These are phyloP conservation scores for Penicillium pancosmium DNA, from an alignment of 495 filamentous ascomycete species.

Conservation along the genomic window DNA sequence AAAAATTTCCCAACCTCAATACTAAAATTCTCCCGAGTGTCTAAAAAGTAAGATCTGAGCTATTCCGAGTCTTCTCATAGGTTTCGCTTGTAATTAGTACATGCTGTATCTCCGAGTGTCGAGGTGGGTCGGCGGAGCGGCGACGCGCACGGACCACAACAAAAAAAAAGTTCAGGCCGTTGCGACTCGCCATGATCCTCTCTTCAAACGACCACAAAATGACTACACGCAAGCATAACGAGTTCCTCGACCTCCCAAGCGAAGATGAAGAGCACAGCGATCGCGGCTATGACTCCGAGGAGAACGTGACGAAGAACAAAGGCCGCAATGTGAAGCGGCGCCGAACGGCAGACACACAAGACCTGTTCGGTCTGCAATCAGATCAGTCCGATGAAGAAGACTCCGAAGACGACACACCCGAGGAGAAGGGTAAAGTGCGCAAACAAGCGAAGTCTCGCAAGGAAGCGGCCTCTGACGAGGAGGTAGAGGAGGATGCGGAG, in stretches of 20 bases:
- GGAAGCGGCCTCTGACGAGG: constrained; percentile 25
- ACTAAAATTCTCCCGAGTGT: too few relatives aligned
- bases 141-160: constrained; percentile 29
- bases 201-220: constrained; percentile 40
- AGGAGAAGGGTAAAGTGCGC: constrained; percentile 12
- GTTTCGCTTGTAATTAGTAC: neutral
- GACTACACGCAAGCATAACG: constrained; percentile 70
- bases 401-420: constrained; percentile 26
- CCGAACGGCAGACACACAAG: constrained; percentile 46
- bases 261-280: constrained; percentile 67
- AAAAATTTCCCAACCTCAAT: neutral
- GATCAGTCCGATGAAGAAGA: constrained; percentile 35
- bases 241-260: constrained; percentile 73
- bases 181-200: neutral
- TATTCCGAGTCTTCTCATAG: neutral
- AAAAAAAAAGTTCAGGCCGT: constrained; percentile 31
- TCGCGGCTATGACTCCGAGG: constrained; percentile 70
- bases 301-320: constrained; percentile 62
- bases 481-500: neutral
- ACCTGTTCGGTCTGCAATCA: constrained; percentile 42
- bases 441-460: constrained; percentile 12
- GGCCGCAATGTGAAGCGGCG: constrained; percentile 70
- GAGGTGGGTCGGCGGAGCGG: constrained; percentile 8
- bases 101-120: neutral
- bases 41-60: neutral